Conservation (phyloP, 148 eudicot species). For the Chenopodium album region DNA sequence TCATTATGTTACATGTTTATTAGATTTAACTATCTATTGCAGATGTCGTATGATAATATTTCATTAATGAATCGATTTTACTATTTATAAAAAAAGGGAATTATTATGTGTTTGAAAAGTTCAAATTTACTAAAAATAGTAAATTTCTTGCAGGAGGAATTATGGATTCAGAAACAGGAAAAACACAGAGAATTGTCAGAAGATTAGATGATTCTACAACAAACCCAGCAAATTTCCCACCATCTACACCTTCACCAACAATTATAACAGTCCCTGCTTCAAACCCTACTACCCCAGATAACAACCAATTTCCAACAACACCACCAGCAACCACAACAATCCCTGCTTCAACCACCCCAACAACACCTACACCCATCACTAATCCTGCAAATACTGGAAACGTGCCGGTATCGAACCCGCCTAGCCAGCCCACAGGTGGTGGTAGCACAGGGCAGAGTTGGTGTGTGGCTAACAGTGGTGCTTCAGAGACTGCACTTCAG, state of each 20-base stretch:
- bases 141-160: conserved; percentile 26
- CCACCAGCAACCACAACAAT: conserved; percentile 32
- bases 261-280: conserved; percentile 55
- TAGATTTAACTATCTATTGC: no score
- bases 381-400: conserved; percentile 39
- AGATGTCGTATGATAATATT: no score
- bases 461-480: conserved; percentile 79
- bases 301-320: conserved; percentile 27
- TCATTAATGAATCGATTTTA: no score
- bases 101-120: no score
- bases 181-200: conserved; percentile 28
- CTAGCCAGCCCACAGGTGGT: conserved; percentile 21
- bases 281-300: conserved; percentile 41
- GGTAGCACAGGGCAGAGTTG: conserved; percentile 58
- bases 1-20: no score
- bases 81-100: no score
- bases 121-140: neutral
- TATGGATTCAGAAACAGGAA: conserved; percentile 12
- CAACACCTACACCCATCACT: conserved; percentile 28
- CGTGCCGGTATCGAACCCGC: conserved; percentile 37
- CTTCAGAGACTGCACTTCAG: conserved; percentile 49
- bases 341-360: conserved; percentile 30
- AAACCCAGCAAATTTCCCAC: conserved; percentile 46
- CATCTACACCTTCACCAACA: conserved; percentile 42
- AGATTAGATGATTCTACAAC: conserved; percentile 45